These are phyloP conservation scores for Verticillium isaacii DNA, from an alignment of 2,329 filamentous ascomycete species.

Conservation along the genomic window DNA sequence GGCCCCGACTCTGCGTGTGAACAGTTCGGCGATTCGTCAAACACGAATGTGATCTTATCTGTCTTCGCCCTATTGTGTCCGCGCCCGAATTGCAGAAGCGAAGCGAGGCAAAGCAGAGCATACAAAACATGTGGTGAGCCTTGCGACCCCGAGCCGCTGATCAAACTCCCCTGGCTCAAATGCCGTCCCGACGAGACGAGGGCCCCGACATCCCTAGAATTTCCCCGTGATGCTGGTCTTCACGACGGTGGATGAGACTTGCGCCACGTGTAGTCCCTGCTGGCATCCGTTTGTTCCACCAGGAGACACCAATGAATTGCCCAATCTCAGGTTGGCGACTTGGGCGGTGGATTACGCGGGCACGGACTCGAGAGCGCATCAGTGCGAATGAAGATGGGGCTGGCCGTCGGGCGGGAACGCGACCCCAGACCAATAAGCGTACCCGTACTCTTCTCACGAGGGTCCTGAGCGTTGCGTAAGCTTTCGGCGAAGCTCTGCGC, in stretches of 20 bases:
- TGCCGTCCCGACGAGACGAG: neutral
- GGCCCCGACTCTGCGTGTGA: neutral
- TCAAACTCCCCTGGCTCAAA: neutral
- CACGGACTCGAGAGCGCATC: neutral
- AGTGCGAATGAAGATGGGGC: neutral
- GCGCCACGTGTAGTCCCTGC: neutral
- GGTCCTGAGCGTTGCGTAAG: neutral
- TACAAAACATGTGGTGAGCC: neutral
- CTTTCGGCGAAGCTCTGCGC: neutral
- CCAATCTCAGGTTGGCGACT: neutral
- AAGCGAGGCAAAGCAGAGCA: neutral
- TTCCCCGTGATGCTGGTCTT: neutral
- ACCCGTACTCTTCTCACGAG: neutral
- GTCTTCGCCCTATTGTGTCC: neutral
- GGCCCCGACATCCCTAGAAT: neutral
- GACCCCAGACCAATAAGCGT: neutral
- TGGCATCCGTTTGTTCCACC: neutral
- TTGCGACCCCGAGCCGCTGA: neutral
- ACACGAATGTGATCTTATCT: neutral
- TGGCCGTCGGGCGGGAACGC: neutral
- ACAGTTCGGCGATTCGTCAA: neutral
- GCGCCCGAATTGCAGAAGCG: neutral
- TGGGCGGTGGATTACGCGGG: neutral
- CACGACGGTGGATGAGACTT: neutral
- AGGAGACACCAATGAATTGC: neutral